Evolutionary conservation across 768 basidiomycete genomes (phyloP), one percentile per base, ranked within the genome.

Genomic region (Xerocomus spinulosus): DNA sequence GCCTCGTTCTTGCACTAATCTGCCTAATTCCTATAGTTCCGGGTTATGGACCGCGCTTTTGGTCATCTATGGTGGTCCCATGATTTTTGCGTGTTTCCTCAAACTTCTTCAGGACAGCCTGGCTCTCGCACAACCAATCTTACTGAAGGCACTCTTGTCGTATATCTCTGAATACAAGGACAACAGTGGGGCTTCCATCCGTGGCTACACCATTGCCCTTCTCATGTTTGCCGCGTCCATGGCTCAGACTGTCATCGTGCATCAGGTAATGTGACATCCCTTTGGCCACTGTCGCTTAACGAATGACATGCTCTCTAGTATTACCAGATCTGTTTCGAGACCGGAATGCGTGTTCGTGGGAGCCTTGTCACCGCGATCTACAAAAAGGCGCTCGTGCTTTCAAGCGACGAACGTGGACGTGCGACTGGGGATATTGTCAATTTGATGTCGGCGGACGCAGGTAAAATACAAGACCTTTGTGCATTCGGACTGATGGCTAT

Each of bases 341-440:
- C 87, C 9, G 91, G 91, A 8, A 95, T 95, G 93, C 83, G 94
- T n/a, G 79, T 96, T 36, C 83, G 92, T 24, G 86, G 90, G 0
- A 94, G 93, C 0, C 77, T 98, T 18, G 81, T 97, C 13, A 83
- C 83, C 2, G 79, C 76, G 4, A 91, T 96, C 44, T 97, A 94
- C 70, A 71, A 82, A 42, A 96, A 97, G 63, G 79, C 92, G 0
- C 73, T 98, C 18, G 76, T 90, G 4, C 77, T 98, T 9, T 90
- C 88, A 2, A 92, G 86, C 57, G 87, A 91, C 49, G 92, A 91
- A 58, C 81, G 87, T 5, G 76, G 79, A 9, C 81, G 90, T 34
- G 78, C 88, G 0, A 82, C 89, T 0, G 94, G 95, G 1, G 93
- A 96, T 62, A 93, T 96, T 29, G 92, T 96, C 53, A 97, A 96